These are phyloP conservation scores for button mushroom (Agaricus bisporus) DNA, from an alignment of 768 basidiomycete genomes.

Conservation along the genomic window DNA sequence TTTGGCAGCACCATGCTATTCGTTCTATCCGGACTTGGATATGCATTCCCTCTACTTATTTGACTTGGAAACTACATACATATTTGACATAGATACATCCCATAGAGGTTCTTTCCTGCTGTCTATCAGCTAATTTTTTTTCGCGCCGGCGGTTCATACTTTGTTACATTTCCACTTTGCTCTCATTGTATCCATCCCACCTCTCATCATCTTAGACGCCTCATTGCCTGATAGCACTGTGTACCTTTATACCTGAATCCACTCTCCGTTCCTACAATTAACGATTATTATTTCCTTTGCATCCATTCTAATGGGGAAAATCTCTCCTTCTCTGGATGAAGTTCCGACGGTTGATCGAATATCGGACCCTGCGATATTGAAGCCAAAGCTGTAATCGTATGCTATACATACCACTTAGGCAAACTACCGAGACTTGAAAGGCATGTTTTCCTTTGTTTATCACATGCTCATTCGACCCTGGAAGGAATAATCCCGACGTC, in stretches of 20 bases:
- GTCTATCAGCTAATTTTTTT: not conserved
- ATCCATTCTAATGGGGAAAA: too few species aligned
- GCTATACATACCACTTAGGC: constrained; percentile 17
- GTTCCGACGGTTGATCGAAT: constrained; percentile 13
- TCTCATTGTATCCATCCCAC: not conserved
- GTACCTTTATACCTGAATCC: too few species aligned
- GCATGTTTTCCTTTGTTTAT: not conserved
- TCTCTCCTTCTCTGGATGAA: not conserved
- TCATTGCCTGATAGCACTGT: not conserved
- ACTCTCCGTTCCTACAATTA: too few species aligned
- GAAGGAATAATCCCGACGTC: not conserved
- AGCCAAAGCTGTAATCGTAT: constrained; percentile 12
- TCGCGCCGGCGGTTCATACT: not conserved
- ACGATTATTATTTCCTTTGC: too few species aligned
- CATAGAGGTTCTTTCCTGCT: constrained; percentile 4
- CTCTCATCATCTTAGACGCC: not conserved
- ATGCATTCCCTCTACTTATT: not conserved
- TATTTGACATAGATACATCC: not conserved
- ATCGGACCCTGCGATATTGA: constrained; percentile 13
- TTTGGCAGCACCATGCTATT: not conserved
- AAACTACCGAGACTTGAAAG: constrained; percentile 12
- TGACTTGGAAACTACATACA: constrained; percentile 9
- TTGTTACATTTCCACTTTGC: not conserved
- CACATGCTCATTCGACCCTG: not conserved
- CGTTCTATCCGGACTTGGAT: not conserved